These are phyloP conservation scores for Paradendryphiella salina DNA, from an alignment of 2,329 filamentous ascomycete species.

Conservation along the genomic window DNA sequence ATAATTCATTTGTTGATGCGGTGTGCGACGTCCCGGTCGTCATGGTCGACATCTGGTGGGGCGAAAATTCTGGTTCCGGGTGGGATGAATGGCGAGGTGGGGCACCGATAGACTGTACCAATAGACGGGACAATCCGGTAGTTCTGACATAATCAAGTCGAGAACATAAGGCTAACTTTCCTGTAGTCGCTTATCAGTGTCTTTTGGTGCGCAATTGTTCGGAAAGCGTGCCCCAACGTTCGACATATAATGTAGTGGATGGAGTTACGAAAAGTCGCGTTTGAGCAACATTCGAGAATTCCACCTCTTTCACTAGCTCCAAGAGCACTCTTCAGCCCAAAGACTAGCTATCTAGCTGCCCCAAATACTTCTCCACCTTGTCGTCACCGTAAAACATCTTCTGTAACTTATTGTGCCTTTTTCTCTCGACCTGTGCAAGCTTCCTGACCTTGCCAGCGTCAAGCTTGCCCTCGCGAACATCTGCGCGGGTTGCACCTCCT, in stretches of 20 bases:
- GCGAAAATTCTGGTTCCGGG: constrained; percentile 4
- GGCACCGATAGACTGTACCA: neutral
- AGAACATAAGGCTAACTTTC: neutral
- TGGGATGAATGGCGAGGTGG: constrained; percentile 2
- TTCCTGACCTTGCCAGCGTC: constrained; percentile 72
- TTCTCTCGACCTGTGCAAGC: constrained; percentile 64
- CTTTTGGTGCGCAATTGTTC: neutral
- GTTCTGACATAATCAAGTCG: neutral
- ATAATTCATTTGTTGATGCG: neutral
- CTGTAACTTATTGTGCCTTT: constrained; percentile 65
- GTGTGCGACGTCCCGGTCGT: too few species aligned
- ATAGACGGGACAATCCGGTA: neutral
- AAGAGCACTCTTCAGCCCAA: neutral
- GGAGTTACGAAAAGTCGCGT: neutral
- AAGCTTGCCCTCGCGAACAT: constrained; percentile 49
- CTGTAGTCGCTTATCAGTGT: neutral
- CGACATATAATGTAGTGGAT: neutral
- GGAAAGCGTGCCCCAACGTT: neutral
- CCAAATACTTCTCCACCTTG: constrained; percentile 76
- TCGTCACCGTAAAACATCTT: constrained; percentile 73
- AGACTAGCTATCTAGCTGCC: constrained; percentile 36
- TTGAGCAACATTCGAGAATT: neutral
- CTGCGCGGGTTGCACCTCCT: constrained; percentile 41
- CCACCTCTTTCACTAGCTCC: neutral
- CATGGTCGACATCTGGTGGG: neutral